phyloP scores from a whole-genome alignment of 2,329 filamentous ascomycete genomes.

The Penicillium verrucosum region DNA sequence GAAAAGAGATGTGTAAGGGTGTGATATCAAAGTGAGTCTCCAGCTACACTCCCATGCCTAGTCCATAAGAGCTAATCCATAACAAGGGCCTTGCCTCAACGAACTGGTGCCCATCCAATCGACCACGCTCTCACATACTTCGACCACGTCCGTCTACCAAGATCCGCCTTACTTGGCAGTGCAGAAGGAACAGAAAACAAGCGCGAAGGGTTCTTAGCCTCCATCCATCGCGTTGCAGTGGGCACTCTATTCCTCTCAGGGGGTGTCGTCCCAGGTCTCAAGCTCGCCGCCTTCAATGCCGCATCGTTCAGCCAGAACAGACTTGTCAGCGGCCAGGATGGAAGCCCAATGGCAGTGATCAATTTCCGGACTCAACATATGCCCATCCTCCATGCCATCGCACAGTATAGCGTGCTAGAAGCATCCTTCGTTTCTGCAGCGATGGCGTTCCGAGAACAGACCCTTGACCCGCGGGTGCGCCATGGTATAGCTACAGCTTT shows the following conservation, averaged over 20 bases:
- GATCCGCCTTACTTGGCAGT: constrained; percentile 28
- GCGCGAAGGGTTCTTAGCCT: constrained; percentile 28
- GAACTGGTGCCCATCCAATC: constrained; percentile 32
- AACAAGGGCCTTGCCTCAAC: not conserved
- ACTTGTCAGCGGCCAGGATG: not conserved
- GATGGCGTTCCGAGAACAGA: constrained; percentile 34
- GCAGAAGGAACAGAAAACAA: constrained; percentile 13
- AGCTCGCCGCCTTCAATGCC: not conserved
- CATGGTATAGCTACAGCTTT: constrained; percentile 12
- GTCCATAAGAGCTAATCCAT: not conserved
- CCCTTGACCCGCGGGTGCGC: constrained; percentile 8
- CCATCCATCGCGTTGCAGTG: constrained; percentile 7
- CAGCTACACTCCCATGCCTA: not conserved
- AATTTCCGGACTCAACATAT: not conserved
- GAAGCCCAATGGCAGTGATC: not conserved
- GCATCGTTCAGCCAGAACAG: constrained; percentile 1
- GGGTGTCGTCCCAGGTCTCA: not conserved
- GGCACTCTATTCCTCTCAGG: constrained; percentile 4
- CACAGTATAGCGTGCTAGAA: not conserved
- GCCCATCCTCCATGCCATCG: not conserved
- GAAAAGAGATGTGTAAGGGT: constrained; percentile 27
- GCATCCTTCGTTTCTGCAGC: constrained; percentile 10
- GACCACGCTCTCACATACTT: constrained; percentile 36
- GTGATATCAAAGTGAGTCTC: constrained; percentile 22
- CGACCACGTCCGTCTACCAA: constrained; percentile 28